Evolutionary conservation across 1,139 yeast genomes (phyloP).

Genomic region (Taiozyma onychis): DNA sequence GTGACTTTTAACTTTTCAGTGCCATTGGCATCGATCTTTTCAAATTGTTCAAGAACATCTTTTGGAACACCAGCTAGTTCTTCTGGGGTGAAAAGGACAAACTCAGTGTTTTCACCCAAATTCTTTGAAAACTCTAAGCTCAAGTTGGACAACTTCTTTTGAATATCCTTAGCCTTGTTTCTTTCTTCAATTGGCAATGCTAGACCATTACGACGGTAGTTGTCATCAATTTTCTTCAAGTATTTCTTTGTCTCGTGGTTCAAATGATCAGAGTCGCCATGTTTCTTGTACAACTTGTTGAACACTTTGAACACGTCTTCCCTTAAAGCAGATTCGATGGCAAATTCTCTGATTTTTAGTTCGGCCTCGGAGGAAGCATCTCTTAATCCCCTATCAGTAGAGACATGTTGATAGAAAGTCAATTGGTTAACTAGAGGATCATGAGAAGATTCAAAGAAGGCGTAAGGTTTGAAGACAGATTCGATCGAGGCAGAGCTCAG

Average conservation of each 20-base stretch:
- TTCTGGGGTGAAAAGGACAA: conserved; percentile 49
- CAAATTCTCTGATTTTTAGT: conserved; percentile 46
- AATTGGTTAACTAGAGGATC: conserved; percentile 42
- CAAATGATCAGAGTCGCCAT: conserved; percentile 29
- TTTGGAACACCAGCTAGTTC: conserved; percentile 74
- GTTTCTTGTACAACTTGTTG: conserved; percentile 40
- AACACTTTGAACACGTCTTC: conserved; percentile 61
- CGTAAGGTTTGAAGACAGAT: conserved; percentile 46
- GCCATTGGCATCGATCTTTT: conserved; percentile 38
- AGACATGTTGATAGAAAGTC: conserved; percentile 66
- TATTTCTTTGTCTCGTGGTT: conserved; percentile 54
- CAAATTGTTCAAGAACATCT: conserved; percentile 54
- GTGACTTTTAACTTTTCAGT: conserved; percentile 49
- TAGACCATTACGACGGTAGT: conserved; percentile 63
- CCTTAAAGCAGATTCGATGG: conserved; percentile 61
- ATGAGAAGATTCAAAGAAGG: conserved; percentile 43
- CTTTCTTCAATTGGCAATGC: conserved; percentile 51
- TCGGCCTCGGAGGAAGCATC: conserved; percentile 67
- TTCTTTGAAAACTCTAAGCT: conserved; percentile 56
- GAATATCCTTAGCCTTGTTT: conserved; percentile 49
- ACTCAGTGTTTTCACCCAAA: conserved; percentile 67
- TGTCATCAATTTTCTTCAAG: conserved; percentile 49
- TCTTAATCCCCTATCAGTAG: conserved; percentile 53
- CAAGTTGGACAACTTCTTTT: conserved; percentile 53
- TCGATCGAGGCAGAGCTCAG: conserved; percentile 48